phyloP scores from a whole-genome alignment of 1,139 yeast genomes.

The Zygoascus sp. region DNA sequence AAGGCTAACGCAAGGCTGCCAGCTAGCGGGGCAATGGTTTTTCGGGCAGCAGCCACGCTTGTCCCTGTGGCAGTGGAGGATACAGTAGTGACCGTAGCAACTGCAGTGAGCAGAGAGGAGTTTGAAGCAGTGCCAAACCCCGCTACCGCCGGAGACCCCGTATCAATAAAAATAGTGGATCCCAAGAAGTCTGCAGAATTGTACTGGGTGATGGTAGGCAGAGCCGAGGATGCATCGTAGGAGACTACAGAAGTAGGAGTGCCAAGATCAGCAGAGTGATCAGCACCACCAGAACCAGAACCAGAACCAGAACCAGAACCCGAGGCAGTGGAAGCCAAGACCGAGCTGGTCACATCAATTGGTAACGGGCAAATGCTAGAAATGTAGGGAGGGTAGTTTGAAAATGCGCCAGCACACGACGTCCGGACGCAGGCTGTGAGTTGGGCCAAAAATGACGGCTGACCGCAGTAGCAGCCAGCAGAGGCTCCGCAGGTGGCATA shows the following conservation, averaged over 20 bases:
- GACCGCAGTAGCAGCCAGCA: neutral
- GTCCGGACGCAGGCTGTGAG: neutral
- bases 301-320: neutral
- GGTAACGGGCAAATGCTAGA: neutral
- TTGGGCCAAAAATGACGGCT: neutral
- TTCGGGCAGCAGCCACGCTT: neutral
- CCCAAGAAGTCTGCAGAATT: neutral
- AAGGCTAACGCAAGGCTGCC: neutral
- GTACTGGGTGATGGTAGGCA: neutral
- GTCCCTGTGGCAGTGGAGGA: neutral
- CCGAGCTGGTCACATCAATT: neutral
- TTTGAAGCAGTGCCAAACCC: neutral
- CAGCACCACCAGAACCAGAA: neutral
- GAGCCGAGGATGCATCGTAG: neutral
- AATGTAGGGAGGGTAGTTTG: neutral
- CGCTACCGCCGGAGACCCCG: neutral
- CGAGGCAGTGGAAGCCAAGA: neutral
- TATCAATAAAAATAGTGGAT: neutral
- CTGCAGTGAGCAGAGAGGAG: neutral
- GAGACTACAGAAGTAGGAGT: neutral
- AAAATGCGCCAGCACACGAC: neutral
- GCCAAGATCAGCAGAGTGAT: neutral
- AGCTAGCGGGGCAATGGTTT: neutral
- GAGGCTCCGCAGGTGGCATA: neutral
- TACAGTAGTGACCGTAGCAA: neutral